Conservation (phyloP, 306 rosid species). For the Pterocarpus macrocarpus region DNA sequence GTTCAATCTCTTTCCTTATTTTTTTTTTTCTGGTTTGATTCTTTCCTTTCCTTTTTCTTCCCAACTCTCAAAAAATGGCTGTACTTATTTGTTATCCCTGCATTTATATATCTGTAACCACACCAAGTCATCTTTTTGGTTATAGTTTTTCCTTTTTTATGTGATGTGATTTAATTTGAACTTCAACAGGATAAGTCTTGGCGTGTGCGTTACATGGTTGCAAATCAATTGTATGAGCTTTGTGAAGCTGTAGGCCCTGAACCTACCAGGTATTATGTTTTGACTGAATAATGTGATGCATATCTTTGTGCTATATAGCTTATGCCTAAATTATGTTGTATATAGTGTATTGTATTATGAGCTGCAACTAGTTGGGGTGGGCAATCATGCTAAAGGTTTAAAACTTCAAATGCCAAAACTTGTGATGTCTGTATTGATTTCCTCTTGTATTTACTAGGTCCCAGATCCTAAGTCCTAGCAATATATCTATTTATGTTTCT, state of each 20-base stretch:
- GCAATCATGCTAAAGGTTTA: neutral
- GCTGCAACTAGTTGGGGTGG: conserved; percentile 22
- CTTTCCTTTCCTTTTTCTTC: too few species aligned
- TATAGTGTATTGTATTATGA: conserved; percentile 10
- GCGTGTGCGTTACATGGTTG: conserved; percentile 99
- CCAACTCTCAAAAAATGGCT: too few species aligned
- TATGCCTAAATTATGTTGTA: neutral
- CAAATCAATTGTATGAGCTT: conserved; percentile 93
- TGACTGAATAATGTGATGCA: neutral
- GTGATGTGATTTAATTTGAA: conserved; percentile 39
- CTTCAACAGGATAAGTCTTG: conserved; percentile 90
- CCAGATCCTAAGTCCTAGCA: conserved; percentile 13
- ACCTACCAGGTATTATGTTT: conserved; percentile 78
- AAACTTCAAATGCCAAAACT: conserved; percentile 4
- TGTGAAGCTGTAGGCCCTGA: conserved; percentile 99
- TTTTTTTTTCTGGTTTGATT: too few species aligned
- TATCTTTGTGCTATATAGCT: conserved; percentile 27
- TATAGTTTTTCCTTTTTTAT: neutral
- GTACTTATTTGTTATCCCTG: neutral
- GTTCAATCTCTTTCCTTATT: too few species aligned
- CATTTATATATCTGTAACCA: conserved; percentile 7
- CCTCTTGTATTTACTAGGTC: neutral
- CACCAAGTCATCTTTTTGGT: neutral
- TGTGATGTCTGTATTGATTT: conserved; percentile 20
- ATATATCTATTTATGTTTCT: conserved; percentile 14